Base-by-base conservation (phyloP, 176 grass and related monocot genomes). In the Aegilops bicornis region DNA sequence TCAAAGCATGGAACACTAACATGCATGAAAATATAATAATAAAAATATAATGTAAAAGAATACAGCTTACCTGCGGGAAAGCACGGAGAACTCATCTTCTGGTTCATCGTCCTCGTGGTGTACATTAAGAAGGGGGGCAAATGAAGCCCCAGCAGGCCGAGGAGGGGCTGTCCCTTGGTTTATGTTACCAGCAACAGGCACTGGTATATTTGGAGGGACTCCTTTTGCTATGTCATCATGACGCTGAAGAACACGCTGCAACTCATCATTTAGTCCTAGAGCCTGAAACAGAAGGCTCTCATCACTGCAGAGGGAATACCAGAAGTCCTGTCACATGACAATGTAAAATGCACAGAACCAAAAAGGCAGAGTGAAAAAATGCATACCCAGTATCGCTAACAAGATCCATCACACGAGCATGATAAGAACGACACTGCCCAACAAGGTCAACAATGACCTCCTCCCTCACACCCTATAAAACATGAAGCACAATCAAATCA, bases 371-470 rank as follows among this genome's bases (percentile, higher is more conserved):
- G 33, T 50, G 8, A 24, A 77, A 86, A 24, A 82, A 64, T 68
- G 16, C 69, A 80, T 91, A 97, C 94, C 89, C 92, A 63, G 97
- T 99, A 84, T 77, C 90, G 81, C 89, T 97, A 81, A 99, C 92
- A 70, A 99, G 92, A 90, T 93, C 84, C 73, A 95, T 93, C 35
- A 99, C 82, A 68, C 89, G 92, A 83, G 69, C 85, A 89, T 99
- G 89, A 80, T 97, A 92, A 80, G 94, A 86, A 69, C 89, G 83
- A 86, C 97, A 99, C 73, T 99, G 92, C 27, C 93, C 97, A 85
- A 94, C 90, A 91, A 99, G 92, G 64, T 99, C 97, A 47, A 97
- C 83, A 71, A 99, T 90, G 48, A 99, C 76, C 82, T 99, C 97
- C 89, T 97, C 92, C 79, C 92, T 93, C 48, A 99, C 79, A 77